These are phyloP conservation scores for Protea cynaroides DNA, from an alignment of 164 flowering plant genomes.

Conservation along the genomic window DNA sequence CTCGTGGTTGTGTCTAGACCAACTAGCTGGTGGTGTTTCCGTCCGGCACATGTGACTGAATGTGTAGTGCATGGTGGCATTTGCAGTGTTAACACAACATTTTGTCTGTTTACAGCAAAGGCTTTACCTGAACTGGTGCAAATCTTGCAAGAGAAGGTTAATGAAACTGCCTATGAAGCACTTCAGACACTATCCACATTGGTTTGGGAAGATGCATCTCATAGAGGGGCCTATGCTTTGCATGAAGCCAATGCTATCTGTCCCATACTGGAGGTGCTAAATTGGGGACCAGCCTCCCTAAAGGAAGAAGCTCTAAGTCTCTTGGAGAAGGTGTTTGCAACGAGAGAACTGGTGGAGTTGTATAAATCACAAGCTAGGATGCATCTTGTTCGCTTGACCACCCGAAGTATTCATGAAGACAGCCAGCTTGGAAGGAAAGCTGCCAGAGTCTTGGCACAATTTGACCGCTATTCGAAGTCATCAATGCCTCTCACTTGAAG, in stretches of 20 bases:
- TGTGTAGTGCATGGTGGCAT: conserved; percentile 53
- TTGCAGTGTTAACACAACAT: conserved; percentile 38
- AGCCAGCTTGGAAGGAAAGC: conserved; percentile 37
- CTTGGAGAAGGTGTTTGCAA: conserved; percentile 49
- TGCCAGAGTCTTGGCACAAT: conserved; percentile 32
- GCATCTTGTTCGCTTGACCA: conserved; percentile 34
- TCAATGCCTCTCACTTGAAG: conserved; percentile 31
- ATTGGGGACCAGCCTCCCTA: conserved; percentile 47
- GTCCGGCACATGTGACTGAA: conserved; percentile 11
- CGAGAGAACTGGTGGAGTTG: conserved; percentile 41
- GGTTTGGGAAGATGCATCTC: conserved; percentile 30
- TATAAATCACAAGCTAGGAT: conserved; percentile 41
- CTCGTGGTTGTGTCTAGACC: conserved; percentile 19
- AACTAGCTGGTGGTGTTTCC: conserved; percentile 31
- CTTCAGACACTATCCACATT: conserved; percentile 56
- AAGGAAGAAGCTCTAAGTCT: conserved; percentile 49
- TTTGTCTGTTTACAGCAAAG: conserved; percentile 53
- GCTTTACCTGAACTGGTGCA: conserved; percentile 51
- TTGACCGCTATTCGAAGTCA: conserved; percentile 51
- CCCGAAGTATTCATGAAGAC: conserved; percentile 33
- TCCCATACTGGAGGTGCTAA: conserved; percentile 34
- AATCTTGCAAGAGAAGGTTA: conserved; percentile 35
- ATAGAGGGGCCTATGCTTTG: conserved; percentile 43
- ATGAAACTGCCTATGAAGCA: conserved; percentile 55
- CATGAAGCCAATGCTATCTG: conserved; percentile 47